Conservation (phyloP, 306 rosid species). For the Betula pendula region DNA sequence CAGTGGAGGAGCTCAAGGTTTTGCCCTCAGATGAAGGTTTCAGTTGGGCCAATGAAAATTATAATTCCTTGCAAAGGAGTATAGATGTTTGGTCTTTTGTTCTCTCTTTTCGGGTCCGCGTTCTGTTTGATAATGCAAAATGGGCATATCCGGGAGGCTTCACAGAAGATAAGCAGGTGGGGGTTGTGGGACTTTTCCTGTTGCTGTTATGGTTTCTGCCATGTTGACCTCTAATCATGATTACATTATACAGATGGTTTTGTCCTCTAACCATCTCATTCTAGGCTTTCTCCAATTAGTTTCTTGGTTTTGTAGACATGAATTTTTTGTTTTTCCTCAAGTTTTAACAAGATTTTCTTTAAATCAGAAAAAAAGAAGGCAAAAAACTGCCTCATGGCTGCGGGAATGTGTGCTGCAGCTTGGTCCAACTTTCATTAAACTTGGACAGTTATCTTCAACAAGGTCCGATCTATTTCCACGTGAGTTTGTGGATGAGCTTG, state of each 20-base stretch:
- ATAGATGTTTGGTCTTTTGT: conserved; percentile 94
- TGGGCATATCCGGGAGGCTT: conserved; percentile 92
- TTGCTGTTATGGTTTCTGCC: conserved; percentile 2
- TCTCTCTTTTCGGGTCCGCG: conserved; percentile 72
- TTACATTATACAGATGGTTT: not conserved
- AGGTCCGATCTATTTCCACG: conserved; percentile 89
- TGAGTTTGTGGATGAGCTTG: conserved; percentile 90
- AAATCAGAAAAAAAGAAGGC: conserved; percentile 66
- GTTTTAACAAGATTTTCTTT: conserved; percentile 6
- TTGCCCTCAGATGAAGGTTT: conserved; percentile 91
- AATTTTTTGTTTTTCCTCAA: conserved; percentile 14
- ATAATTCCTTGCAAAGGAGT: conserved; percentile 77
- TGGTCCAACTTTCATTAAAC: conserved; percentile 93
- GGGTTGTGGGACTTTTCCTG: conserved; percentile 21
- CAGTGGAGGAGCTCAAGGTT: conserved; percentile 70
- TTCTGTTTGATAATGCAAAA: conserved; percentile 74
- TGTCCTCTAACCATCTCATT: conserved; percentile 14
- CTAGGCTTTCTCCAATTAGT: conserved; percentile 11
- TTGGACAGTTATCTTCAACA: conserved; percentile 92
- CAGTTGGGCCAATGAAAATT: conserved; percentile 94
- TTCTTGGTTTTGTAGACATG: conserved; percentile 25
- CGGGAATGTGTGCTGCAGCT: conserved; percentile 85
- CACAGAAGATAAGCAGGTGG: conserved; percentile 83
- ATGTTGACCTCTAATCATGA: not conserved
- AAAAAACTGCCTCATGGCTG: conserved; percentile 80